phyloP scores from a whole-genome alignment of 1,284 basidiomycete species.

The Phylloboletellus chloephorus region DNA sequence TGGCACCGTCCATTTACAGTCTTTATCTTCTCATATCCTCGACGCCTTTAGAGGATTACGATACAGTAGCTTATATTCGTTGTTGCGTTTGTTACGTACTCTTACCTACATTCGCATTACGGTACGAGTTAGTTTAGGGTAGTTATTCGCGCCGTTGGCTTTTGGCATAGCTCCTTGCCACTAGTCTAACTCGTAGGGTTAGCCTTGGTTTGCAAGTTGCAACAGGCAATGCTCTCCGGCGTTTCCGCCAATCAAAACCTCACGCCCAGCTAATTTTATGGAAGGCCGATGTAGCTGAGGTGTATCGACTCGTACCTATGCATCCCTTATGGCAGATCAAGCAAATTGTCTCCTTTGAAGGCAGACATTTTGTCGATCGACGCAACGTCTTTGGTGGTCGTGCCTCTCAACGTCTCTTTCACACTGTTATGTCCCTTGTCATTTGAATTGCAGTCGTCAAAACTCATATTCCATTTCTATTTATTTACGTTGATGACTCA shows the following conservation, averaged over 20 bases:
- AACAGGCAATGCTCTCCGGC: constrained; percentile 19
- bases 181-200: too few relatives aligned
- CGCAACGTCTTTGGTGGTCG: constrained; percentile 33
- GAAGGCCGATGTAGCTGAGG: constrained; percentile 38
- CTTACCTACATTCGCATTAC: too few relatives aligned
- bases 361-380: constrained; percentile 25
- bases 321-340: constrained; percentile 41
- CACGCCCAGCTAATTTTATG: constrained; percentile 5
- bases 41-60: too few relatives aligned
- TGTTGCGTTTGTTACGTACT: too few relatives aligned
- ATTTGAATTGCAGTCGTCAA: constrained; percentile 32
- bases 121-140: too few relatives aligned
- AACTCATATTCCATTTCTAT: constrained; percentile 9
- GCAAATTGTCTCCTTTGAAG: constrained; percentile 34
- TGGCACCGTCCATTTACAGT: too few relatives aligned
- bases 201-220: too few relatives aligned
- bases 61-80: too few relatives aligned
- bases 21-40: too few relatives aligned
- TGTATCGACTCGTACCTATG: constrained; percentile 35
- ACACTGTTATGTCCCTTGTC: constrained; percentile 31
- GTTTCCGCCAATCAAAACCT: constrained; percentile 1
- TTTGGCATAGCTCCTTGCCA: too few relatives aligned
- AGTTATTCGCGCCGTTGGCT: too few relatives aligned
- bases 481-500: constrained; percentile 32
- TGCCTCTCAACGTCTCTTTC: constrained; percentile 27